Evolutionary conservation across 495 filamentous ascomycete species (phyloP).

Genomic region (Penicillium alfredii): DNA sequence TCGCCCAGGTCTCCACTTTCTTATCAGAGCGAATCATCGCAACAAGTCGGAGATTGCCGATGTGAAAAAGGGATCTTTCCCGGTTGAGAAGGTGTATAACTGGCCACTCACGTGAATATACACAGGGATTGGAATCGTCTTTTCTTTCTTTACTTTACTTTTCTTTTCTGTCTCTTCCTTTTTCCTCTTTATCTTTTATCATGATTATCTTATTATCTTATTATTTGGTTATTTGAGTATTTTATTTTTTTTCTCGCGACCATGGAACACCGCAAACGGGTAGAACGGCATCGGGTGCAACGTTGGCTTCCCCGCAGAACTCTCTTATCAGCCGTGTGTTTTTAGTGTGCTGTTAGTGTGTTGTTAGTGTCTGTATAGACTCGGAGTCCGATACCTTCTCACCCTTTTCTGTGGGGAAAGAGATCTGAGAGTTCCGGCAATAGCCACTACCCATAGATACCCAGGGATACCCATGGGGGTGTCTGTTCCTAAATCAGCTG

Average conservation of each 20-base stretch:
- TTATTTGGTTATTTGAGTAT: too few relatives aligned
- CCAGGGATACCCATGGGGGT: neutral
- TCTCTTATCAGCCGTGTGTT: too few relatives aligned
- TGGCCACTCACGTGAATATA: too few relatives aligned
- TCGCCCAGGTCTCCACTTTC: constrained; percentile 11
- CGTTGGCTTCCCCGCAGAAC: too few relatives aligned
- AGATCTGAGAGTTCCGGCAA: neutral
- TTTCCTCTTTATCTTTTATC: too few relatives aligned
- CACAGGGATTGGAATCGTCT: constrained; percentile 1
- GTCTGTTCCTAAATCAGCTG: constrained; percentile 9
- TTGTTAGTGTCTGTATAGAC: too few relatives aligned
- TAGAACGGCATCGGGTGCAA: too few relatives aligned
- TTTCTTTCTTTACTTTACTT: constrained; percentile 3
- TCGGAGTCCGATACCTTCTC: constrained; percentile 15
- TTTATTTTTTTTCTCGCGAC: too few relatives aligned
- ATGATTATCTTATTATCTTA: too few relatives aligned
- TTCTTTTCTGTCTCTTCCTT: neutral
- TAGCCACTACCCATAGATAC: neutral
- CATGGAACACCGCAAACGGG: too few relatives aligned
- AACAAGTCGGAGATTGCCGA: constrained; percentile 13
- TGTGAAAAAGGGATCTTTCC: constrained; percentile 13
- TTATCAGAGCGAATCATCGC: constrained; percentile 10
- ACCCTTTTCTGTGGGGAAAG: constrained; percentile 1
- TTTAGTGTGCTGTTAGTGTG: too few relatives aligned
- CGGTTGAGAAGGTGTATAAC: too few relatives aligned